phyloP scores from a whole-genome alignment of 257 asterid genomes.

The Solanum rostratum region DNA sequence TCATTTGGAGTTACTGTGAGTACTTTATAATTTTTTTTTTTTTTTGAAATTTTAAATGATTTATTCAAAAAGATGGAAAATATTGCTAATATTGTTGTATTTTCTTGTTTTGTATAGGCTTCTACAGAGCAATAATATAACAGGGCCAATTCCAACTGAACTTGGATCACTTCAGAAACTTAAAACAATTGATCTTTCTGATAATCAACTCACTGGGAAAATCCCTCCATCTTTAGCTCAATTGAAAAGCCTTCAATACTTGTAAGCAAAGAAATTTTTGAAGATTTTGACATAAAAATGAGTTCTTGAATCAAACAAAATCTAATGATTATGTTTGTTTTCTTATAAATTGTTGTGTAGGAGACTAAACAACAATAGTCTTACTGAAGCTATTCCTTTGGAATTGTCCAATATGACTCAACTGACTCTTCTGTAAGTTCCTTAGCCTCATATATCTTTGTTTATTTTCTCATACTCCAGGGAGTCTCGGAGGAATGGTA shows the following conservation, averaged over 20 bases:
- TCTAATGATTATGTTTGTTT: not conserved
- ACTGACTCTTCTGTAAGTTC: constrained; percentile 61
- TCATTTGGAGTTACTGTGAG: constrained; percentile 72
- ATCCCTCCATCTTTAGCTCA: constrained; percentile 66
- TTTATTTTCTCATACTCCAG: not conserved
- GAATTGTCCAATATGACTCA: constrained; percentile 66
- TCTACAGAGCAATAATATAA: constrained; percentile 63
- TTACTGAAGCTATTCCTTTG: constrained; percentile 68
- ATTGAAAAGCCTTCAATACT: constrained; percentile 51
- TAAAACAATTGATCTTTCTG: constrained; percentile 71
- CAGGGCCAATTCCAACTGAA: constrained; percentile 72
- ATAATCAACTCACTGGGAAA: constrained; percentile 49
- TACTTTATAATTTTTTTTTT: not conserved
- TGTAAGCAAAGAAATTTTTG: constrained; percentile 34
- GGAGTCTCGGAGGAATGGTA: not conserved
- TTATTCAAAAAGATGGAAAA: not conserved
- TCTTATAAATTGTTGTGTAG: constrained; percentile 28
- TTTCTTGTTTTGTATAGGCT: constrained; percentile 28
- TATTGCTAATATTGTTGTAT: not conserved
- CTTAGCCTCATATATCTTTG: constrained; percentile 1
- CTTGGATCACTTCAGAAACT: constrained; percentile 59
- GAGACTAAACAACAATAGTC: constrained; percentile 82
- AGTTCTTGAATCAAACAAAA: not conserved
- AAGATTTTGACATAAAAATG: not conserved
- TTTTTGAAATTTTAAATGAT: not conserved